Evolutionary conservation across 108 stramenopile species (phyloP), one percentile per base, ranked within the genome.

Genomic region (Skeletonema tropicum): DNA sequence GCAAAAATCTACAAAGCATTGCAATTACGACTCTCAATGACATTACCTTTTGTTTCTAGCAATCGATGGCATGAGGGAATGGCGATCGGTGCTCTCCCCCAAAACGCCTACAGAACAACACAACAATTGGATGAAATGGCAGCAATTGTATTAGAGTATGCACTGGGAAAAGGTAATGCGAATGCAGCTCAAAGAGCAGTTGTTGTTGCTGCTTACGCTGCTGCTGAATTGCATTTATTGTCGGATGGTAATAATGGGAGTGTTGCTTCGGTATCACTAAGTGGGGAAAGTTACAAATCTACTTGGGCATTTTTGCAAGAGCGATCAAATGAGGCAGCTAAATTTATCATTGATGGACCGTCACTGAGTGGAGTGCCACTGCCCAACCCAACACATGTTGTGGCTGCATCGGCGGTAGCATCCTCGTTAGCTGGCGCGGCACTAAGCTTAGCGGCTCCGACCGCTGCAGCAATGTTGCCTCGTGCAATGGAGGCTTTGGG

Each of bases 31-130:
- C 73, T 91, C 14, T 61, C 75, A n/a, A 78, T 78, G 68, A 82
- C 84, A 1, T 7, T 74, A 32, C 85, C 85, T 5, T 87, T 69
- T 55, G 70, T 92, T 2, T 33, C 68, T 15, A 64, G 70, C 42
- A 49, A 70, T 26, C 73, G 83, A 73, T 96, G 95, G 95, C 92
- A 93, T 59, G 81, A 91, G 52, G 92, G 84, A 15, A 92, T 96
- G 91, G 95, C 95, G 2, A 61, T 96, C 70, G 92, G 95, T 14
- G 80, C 87, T 0, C 58, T 92, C 30, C 80, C 82, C 2, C 74
- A 69, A 69, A 79, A 89, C 73, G 64, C 89, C 76, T 17, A 66
- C 55, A 45, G 67, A 23, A 88, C 90, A 2, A 83, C 91, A 7
- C 70, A 64, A 39, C 86, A 82, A 26, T 65, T 95, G 25, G 82